A percentile compares a stretch with the other conserved stretches of the same genome.
Conservation (phyloP, 345 rosid genomes). For the Moringa oleifera region DNA sequence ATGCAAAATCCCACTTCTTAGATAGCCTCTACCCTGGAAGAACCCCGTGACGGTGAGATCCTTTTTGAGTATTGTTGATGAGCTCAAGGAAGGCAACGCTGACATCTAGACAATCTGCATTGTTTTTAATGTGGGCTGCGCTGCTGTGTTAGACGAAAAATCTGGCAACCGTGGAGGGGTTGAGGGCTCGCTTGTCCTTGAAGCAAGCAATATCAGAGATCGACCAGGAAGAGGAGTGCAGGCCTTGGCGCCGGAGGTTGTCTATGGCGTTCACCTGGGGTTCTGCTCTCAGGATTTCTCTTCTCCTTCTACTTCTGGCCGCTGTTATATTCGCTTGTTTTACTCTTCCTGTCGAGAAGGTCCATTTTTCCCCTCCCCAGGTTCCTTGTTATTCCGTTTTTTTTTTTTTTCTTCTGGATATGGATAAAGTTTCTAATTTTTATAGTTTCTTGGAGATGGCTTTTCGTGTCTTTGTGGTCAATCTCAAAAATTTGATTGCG, state of each 20-base stretch:
- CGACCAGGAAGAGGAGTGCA: constrained; percentile 34
- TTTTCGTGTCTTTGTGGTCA: constrained; percentile 6
- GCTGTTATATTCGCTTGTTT: constrained; percentile 67
- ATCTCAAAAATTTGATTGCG: constrained; percentile 4
- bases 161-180: constrained; percentile 52
- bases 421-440: constrained; percentile 4
- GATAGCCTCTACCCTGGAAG: too few relatives aligned
- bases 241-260: constrained; percentile 60
- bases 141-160: constrained; percentile 8
- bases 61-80: background rate
- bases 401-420: background rate
- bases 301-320: constrained; percentile 61
- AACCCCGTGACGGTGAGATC: too few relatives aligned
- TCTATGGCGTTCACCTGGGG: constrained; percentile 73
- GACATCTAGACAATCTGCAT: background rate
- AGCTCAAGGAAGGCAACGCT: background rate
- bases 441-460: constrained; percentile 11
- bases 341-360: constrained; percentile 95
- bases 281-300: constrained; percentile 63
- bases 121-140: background rate
- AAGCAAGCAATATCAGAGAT: constrained; percentile 38
- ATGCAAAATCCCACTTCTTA: too few relatives aligned
- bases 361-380: constrained; percentile 10
- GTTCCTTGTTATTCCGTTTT: too few relatives aligned
- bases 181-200: constrained; percentile 43